Percentiles rank a stretch among this genome's conserved stretches.
These are phyloP conservation scores for Pestalotiopsis sp. DNA, from an alignment of 2,329 filamentous ascomycete species.

Conservation along the genomic window DNA sequence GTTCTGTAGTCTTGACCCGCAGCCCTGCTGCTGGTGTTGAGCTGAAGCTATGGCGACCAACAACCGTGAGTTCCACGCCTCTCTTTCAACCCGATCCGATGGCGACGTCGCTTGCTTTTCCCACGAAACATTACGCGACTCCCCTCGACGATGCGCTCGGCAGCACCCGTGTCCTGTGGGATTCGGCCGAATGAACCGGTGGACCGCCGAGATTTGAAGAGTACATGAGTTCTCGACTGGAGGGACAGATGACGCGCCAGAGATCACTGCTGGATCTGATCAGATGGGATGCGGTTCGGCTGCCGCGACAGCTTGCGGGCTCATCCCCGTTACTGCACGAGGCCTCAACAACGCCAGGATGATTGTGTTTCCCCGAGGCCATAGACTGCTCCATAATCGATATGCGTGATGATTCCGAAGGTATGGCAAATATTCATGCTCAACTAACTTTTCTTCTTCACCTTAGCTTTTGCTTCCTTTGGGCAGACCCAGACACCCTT, in stretches of 20 bases:
- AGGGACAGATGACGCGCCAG: background rate
- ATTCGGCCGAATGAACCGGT: background rate
- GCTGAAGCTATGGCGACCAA: constrained; percentile 11
- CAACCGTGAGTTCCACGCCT: constrained; percentile 14
- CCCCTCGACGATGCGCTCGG: background rate
- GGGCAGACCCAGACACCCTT: constrained; percentile 10
- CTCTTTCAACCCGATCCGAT: constrained; percentile 3
- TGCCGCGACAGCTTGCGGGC: background rate
- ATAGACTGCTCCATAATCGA: background rate
- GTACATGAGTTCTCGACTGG: background rate
- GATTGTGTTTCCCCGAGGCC: background rate
- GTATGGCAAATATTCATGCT: constrained; percentile 7
- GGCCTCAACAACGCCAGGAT: background rate
- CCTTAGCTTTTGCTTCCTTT: constrained; percentile 14
- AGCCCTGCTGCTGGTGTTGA: constrained; percentile 6
- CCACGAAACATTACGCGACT: background rate
- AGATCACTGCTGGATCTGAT: background rate
- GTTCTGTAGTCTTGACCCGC: constrained; percentile 10
- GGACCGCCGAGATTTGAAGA: background rate
- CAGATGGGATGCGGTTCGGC: background rate
- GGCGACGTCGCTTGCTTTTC: background rate
- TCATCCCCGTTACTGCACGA: background rate
- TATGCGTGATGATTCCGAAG: background rate
- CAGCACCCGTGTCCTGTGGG: background rate
- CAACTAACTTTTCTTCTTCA: constrained; percentile 11